phyloP scores from a whole-genome alignment of 345 rosid species.

The Eutrema heterophyllum region DNA sequence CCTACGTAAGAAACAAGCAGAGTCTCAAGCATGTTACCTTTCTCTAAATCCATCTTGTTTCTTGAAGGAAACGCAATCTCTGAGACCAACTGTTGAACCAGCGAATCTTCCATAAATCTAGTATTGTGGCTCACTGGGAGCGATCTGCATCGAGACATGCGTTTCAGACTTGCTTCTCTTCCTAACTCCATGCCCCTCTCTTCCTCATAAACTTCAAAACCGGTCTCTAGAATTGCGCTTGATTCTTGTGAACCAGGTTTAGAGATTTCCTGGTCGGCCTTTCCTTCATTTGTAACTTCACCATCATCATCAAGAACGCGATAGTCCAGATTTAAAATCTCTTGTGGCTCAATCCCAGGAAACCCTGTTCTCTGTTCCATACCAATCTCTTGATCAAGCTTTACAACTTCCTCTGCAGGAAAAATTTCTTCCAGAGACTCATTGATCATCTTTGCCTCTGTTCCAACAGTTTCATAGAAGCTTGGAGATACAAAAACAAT shows the following conservation, averaged over 20 bases:
- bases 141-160: slow-evolving; percentile 28
- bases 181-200: not conserved
- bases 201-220: not conserved
- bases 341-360: not conserved
- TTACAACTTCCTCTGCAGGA: slow-evolving; percentile 2
- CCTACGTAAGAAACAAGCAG: slow-evolving; percentile 2
- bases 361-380: not conserved
- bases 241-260: not conserved
- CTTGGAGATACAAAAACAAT: slow-evolving; percentile 2
- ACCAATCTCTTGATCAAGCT: not conserved
- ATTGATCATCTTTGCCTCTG: not conserved
- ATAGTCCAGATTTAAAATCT: slow-evolving; percentile 5
- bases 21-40: not conserved
- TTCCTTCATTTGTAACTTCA: not conserved
- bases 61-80: slow-evolving; percentile 1
- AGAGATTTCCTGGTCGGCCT: not conserved
- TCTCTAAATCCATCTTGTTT: not conserved
- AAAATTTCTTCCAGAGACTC: not conserved
- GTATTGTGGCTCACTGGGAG: slow-evolving; percentile 23
- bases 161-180: not conserved
- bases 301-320: not conserved
- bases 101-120: not conserved
- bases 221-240: not conserved
- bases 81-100: slow-evolving; percentile 14
- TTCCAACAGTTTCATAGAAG: not conserved